Percentiles rank a stretch among this genome's conserved stretches.
phyloP scores from a whole-genome alignment of 2,329 filamentous ascomycete genomes.

The Stagonosporopsis vannaccii region DNA sequence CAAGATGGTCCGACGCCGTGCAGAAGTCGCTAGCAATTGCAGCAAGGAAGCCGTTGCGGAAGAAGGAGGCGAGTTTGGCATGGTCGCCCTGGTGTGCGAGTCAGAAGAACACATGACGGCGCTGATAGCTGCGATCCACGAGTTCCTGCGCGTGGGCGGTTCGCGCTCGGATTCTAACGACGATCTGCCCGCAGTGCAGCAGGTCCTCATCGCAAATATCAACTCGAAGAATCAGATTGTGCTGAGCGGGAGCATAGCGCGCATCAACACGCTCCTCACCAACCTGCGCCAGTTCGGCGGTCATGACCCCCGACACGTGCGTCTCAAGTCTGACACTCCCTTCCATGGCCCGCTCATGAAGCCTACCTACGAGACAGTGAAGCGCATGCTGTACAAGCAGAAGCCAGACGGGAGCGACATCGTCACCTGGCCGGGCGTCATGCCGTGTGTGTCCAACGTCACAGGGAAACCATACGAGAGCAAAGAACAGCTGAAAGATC shows the following conservation, averaged over 20 bases:
- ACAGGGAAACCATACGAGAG: slow-evolving; percentile 78
- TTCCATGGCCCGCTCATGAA: slow-evolving; percentile 94
- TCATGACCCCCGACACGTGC: slow-evolving; percentile 87
- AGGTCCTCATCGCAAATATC: slow-evolving; percentile 90
- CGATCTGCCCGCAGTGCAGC: slow-evolving; percentile 77
- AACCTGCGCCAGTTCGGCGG: slow-evolving; percentile 89
- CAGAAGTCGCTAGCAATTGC: slow-evolving; percentile 82
- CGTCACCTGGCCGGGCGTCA: slow-evolving; percentile 74
- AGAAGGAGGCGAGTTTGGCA: slow-evolving; percentile 85
- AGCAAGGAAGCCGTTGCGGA: slow-evolving; percentile 70
- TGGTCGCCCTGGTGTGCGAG: slow-evolving; percentile 92
- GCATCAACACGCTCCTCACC: slow-evolving; percentile 80
- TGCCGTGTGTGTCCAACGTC: slow-evolving; percentile 88
- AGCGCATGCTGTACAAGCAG: slow-evolving; percentile 66
- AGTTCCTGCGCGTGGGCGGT: slow-evolving; percentile 75
- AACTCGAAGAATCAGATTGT: slow-evolving; percentile 98
- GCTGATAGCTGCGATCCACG: slow-evolving; percentile 76
- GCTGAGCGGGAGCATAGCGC: slow-evolving; percentile 82
- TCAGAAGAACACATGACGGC: slow-evolving; percentile 71
- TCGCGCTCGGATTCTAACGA: slow-evolving; percentile 69
- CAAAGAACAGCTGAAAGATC: slow-evolving; percentile 76
- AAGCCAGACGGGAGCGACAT: slow-evolving; percentile 68
- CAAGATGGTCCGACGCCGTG: slow-evolving; percentile 76
- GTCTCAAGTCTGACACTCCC: slow-evolving; percentile 84
- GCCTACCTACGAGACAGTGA: slow-evolving; percentile 80